Evolutionary conservation across 331 rosid genomes (phyloP).

Genomic region (Malus hybrid): DNA sequence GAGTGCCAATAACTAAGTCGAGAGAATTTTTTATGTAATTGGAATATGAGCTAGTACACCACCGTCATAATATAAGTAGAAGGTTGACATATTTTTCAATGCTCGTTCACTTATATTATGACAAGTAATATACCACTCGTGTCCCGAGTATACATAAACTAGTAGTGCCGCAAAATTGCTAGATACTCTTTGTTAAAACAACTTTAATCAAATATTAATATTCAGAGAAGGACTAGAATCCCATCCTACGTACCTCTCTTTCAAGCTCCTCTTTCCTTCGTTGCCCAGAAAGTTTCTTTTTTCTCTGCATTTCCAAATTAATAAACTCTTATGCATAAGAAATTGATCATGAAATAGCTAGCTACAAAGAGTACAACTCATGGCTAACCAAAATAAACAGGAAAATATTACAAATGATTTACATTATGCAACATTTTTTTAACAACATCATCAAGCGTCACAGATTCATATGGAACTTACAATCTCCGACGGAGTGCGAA

Average conservation of each 20-base stretch:
- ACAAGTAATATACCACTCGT: fast-evolving
- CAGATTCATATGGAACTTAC: constrained; percentile 28
- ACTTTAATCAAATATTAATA: not conserved
- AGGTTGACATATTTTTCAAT: too few relatives aligned
- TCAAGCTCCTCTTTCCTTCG: constrained; percentile 56
- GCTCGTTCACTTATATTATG: too few relatives aligned
- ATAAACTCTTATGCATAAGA: not conserved
- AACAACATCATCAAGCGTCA: not conserved
- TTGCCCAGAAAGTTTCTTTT: constrained; percentile 55
- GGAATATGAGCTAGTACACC: too few relatives aligned
- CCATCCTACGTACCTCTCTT: constrained; percentile 57
- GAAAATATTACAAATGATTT: not conserved
- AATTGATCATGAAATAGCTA: not conserved
- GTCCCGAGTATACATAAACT: not conserved
- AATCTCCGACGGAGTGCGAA: constrained; percentile 35
- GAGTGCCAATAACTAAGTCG: not conserved
- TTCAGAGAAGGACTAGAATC: not conserved
- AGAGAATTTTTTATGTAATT: not conserved
- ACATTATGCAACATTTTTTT: not conserved
- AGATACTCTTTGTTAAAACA: not conserved
- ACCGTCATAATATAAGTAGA: too few relatives aligned
- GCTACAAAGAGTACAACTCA: not conserved
- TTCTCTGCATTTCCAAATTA: constrained; percentile 34
- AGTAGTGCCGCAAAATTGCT: not conserved
- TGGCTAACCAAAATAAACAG: not conserved